phyloP scores from a whole-genome alignment of 2,329 filamentous ascomycete genomes.

The Clonostachys byssicola region DNA sequence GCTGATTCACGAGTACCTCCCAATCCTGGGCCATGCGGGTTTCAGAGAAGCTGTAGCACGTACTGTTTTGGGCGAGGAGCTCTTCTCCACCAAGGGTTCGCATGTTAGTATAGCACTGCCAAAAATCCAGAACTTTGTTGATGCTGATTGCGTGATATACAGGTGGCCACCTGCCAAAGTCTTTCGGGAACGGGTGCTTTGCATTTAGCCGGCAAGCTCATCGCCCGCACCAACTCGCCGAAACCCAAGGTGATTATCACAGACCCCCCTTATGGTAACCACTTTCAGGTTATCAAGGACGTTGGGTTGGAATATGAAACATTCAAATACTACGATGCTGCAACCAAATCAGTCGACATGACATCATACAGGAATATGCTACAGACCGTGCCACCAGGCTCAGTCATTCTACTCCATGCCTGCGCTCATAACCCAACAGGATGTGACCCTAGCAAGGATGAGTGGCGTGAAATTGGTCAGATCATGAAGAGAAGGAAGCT shows the following conservation, averaged over 20 bases:
- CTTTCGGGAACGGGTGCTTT: slow-evolving; percentile 35
- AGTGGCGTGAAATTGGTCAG: slow-evolving; percentile 24
- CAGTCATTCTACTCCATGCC: slow-evolving; percentile 24
- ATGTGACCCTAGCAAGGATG: slow-evolving; percentile 20
- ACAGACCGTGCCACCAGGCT: slow-evolving; percentile 5
- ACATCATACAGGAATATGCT: too few relatives aligned
- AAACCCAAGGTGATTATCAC: slow-evolving; percentile 23
- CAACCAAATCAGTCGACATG: slow-evolving; percentile 15
- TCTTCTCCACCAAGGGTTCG: too few relatives aligned
- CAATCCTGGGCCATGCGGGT: slow-evolving; percentile 14
- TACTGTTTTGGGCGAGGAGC: too few relatives aligned
- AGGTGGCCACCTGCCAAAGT: slow-evolving; percentile 17
- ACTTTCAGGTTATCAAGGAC: slow-evolving; percentile 20
- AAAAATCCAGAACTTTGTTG: too few relatives aligned
- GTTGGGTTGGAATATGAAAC: slow-evolving; percentile 25
- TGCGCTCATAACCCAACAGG: slow-evolving; percentile 33
- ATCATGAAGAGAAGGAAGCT: slow-evolving; percentile 18
- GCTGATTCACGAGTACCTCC: slow-evolving; percentile 24
- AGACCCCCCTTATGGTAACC: slow-evolving; percentile 35
- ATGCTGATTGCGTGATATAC: too few relatives aligned
- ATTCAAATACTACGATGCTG: slow-evolving; percentile 18
- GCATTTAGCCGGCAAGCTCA: slow-evolving; percentile 22
- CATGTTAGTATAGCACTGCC: too few relatives aligned
- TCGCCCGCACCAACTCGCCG: slow-evolving; percentile 15
- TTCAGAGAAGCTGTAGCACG: too few relatives aligned